Evolutionary conservation across 2,329 filamentous ascomycete genomes (phyloP), one percentile per base, ranked within the genome.

Genomic region (Venturia effusa): DNA sequence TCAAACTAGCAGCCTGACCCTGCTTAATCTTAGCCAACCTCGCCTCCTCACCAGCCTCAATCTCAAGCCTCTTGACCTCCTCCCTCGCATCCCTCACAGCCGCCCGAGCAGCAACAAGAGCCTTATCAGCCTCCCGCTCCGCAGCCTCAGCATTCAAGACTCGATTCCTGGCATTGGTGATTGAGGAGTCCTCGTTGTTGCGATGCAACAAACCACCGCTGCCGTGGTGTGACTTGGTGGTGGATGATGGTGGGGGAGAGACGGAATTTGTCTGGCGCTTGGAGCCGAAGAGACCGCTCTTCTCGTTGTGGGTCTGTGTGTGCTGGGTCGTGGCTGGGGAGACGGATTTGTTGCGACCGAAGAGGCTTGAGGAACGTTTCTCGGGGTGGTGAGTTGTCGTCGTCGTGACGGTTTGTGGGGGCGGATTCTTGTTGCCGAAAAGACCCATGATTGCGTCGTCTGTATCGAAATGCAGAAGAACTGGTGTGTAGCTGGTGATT

Each of bases 11-110:
- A 0, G 86, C 87, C 70, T 88, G 83, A 62, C 80, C 78, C 74
- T 87, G 81, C 81, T 89, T 89, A 61, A 88, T 83, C 80, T 84
- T 87, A 1, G 86, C 86, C 51, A 81, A 73, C 27, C 85, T 77
- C 1, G 86, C 83, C 70, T 88, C 84, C 74, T 87, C 85, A 68
- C 79, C 80, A 1, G 86, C 86, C 75, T 89, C 87, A 61, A 79
- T 72, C 77, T 89, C 87, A 4, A 89, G 74, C 17, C 78, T 74
- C 75, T 81, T 83, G 1, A 88, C 84, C 66, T 88, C 81, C 57
- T 85, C 85, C 39, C 83, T 77, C 0, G 87, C 87, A 67, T 87
- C 84, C 32, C 81, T 79, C 0, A 88, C 87, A 1, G 82, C 81
- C 39, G 78, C 69, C 62, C 83, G 78, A 0, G 86, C 85, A 10